These are phyloP conservation scores for Solanum etuberosum DNA, from an alignment of 257 asterid genomes.

Conservation along the genomic window DNA sequence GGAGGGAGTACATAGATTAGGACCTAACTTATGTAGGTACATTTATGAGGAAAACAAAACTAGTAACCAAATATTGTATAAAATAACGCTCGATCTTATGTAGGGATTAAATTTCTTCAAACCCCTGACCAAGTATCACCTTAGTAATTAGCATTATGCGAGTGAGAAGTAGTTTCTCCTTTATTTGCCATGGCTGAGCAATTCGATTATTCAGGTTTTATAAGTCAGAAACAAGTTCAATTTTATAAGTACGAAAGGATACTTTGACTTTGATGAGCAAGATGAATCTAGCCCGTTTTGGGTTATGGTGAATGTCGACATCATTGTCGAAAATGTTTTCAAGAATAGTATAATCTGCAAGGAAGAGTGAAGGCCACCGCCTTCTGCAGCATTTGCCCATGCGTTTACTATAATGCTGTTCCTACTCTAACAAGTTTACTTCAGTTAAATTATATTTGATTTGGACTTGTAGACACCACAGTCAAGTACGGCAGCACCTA, in stretches of 20 bases:
- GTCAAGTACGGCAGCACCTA: conserved; percentile 28
- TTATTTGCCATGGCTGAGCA: background rate
- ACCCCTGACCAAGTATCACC: background rate
- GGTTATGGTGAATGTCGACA: background rate
- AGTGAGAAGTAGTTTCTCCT: background rate
- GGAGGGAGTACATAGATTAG: background rate
- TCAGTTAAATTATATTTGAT: background rate
- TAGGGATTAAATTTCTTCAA: background rate
- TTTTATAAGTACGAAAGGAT: background rate
- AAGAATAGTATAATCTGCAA: background rate
- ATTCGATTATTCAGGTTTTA: background rate
- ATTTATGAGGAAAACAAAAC: background rate
- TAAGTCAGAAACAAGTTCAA: background rate
- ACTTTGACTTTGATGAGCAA: background rate
- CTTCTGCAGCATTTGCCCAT: background rate
- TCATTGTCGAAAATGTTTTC: background rate
- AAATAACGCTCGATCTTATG: background rate
- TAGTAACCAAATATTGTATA: background rate
- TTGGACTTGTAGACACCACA: conserved; percentile 35
- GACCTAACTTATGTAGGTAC: background rate
- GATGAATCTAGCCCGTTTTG: background rate
- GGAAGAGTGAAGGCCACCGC: background rate
- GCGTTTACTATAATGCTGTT: background rate
- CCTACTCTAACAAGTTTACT: background rate
- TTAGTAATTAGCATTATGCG: background rate